Conservation (phyloP, 2,329 filamentous ascomycete species). For the Aureobasidium pullulans region DNA sequence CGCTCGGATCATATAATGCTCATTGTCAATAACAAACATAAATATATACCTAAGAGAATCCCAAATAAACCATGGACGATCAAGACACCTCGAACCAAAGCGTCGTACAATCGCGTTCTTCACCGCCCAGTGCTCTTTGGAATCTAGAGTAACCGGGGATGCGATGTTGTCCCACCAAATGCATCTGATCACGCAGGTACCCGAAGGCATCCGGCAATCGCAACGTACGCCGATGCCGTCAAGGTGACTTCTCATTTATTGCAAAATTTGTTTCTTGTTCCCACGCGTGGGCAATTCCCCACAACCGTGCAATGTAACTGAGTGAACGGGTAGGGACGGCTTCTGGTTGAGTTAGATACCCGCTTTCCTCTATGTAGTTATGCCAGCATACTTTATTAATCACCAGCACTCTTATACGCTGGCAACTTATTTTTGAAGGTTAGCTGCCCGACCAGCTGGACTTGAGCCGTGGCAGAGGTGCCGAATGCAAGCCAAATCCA, state of each 20-base stretch:
- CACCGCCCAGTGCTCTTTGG: not conserved
- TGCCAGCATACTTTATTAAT: not conserved
- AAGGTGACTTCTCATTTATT: not conserved
- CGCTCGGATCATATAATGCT: conserved; percentile 10
- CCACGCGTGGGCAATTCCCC: not conserved
- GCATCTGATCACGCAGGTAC: conserved; percentile 7
- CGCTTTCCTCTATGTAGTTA: not conserved
- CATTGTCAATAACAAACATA: not conserved
- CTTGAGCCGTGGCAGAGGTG: not conserved
- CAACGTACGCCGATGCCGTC: not conserved
- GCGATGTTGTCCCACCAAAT: not conserved
- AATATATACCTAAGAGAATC: not conserved
- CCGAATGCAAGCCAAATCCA: conserved; percentile 1
- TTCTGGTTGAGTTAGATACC: not conserved
- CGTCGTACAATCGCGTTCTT: conserved; percentile 2
- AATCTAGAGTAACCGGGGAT: not conserved
- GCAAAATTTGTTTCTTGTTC: not conserved
- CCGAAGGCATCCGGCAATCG: not conserved
- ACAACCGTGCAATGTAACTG: not conserved
- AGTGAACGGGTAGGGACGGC: not conserved
- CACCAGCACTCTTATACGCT: not conserved
- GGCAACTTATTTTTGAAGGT: not conserved
- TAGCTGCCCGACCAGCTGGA: not conserved
- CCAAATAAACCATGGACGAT: not conserved
- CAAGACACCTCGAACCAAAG: not conserved